Conservation (phyloP, 148 eudicot genomes). For the Vaccinium corymbosum region DNA sequence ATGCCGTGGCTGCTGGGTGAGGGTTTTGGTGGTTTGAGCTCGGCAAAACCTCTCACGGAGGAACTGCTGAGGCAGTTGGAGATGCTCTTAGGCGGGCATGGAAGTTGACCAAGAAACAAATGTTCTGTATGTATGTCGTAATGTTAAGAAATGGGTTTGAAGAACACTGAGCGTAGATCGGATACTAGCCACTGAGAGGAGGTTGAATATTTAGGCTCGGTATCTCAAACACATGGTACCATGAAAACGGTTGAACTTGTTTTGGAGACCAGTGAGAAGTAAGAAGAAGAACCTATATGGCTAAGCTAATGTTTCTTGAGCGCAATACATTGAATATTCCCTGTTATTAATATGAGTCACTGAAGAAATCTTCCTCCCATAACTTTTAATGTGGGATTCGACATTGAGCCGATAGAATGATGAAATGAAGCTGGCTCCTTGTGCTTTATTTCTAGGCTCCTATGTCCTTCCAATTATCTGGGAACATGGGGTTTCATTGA, state of each 20-base stretch:
- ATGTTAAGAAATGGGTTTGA: background rate
- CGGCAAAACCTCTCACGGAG: too few species aligned
- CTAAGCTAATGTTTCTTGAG: background rate
- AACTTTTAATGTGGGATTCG: background rate
- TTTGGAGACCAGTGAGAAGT: background rate
- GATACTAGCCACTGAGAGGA: background rate
- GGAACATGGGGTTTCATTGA: background rate
- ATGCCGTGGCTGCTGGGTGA: too few species aligned
- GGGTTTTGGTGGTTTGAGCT: too few species aligned
- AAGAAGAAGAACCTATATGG: background rate
- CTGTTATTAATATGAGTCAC: background rate
- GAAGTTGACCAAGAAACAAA: background rate
- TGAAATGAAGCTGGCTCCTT: background rate
- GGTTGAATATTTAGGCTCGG: background rate
- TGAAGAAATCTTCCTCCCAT: background rate
- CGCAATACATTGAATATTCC: background rate
- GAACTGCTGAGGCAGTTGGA: too few species aligned
- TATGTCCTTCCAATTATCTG: background rate
- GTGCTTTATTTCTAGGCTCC: background rate
- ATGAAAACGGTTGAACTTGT: background rate
- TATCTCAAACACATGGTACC: background rate
- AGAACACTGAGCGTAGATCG: background rate
- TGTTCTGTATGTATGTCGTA: background rate
- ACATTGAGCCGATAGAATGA: background rate
- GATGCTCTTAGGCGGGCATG: background rate